Conservation (phyloP, 139 green algal species). For the Ulvella scutata region DNA sequence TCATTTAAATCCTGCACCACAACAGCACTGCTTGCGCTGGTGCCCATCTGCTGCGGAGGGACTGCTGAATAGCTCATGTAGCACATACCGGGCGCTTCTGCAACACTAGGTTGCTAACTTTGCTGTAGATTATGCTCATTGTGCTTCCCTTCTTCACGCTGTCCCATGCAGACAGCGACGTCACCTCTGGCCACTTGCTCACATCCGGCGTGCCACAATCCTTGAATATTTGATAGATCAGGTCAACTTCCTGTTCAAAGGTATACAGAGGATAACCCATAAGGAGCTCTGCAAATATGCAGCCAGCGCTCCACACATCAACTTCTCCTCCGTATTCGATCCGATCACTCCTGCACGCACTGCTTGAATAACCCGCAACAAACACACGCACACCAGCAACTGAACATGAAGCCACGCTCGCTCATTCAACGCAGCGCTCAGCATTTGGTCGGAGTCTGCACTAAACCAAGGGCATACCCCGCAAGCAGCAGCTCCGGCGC, state of each 20-base stretch:
- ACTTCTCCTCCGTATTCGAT: neutral
- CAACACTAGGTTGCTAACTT: neutral
- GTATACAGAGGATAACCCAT: neutral
- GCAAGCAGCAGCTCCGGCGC: neutral
- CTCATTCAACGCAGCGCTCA: neutral
- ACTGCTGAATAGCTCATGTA: neutral
- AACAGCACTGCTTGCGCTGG: neutral
- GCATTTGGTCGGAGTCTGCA: neutral
- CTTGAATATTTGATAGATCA: neutral
- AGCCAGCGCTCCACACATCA: neutral
- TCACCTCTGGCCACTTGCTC: neutral
- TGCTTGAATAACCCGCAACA: neutral
- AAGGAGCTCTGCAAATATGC: conserved; percentile 1
- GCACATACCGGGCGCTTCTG: neutral
- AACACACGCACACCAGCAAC: neutral
- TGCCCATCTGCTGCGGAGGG: neutral
- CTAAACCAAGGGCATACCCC: too few species aligned
- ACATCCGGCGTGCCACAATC: neutral
- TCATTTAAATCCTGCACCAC: neutral
- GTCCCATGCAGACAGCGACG: neutral
- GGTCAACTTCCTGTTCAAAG: neutral
- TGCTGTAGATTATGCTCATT: neutral
- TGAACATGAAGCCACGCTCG: neutral
- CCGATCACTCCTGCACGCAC: neutral
- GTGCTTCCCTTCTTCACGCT: neutral